Conservation (phyloP, 2,329 filamentous ascomycete species). For the Aspergillus felis region DNA sequence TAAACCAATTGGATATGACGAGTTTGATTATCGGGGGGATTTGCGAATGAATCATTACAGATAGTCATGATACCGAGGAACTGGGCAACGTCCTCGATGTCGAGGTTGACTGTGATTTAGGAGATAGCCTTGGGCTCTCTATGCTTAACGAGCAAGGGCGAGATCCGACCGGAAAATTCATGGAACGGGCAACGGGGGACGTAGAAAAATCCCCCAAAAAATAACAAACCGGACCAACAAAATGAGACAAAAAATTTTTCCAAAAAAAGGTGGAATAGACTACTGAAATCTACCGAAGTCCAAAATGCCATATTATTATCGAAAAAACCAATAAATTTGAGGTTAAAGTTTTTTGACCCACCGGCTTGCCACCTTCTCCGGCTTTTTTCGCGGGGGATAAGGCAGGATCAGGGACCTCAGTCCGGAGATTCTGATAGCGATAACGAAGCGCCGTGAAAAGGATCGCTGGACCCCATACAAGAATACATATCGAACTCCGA, state of each 20-base stretch:
- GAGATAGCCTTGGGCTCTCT: not conserved
- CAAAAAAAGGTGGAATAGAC: not conserved
- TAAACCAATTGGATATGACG: not conserved
- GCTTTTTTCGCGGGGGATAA: constrained; percentile 27
- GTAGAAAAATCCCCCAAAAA: not conserved
- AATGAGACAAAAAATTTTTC: not conserved
- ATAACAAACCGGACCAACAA: not conserved
- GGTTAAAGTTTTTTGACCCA: not conserved
- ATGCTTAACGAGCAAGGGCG: not conserved
- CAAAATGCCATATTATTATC: not conserved
- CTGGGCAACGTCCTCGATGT: not conserved
- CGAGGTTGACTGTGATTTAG: not conserved
- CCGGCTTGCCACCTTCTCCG: constrained; percentile 8
- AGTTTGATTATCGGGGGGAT: not conserved
- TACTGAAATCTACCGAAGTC: not conserved
- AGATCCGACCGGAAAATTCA: not conserved
- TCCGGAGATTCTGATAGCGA: constrained; percentile 13
- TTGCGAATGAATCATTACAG: not conserved
- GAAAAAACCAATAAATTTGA: not conserved
- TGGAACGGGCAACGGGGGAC: not conserved
- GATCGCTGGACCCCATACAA: not conserved
- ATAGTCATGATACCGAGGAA: not conserved
- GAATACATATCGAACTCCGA: constrained; percentile 1
- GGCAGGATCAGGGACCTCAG: constrained; percentile 5
- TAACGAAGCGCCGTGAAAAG: not conserved